phyloP scores from a whole-genome alignment of 1,284 basidiomycete genomes.

The Leccinum pallidistipes region DNA sequence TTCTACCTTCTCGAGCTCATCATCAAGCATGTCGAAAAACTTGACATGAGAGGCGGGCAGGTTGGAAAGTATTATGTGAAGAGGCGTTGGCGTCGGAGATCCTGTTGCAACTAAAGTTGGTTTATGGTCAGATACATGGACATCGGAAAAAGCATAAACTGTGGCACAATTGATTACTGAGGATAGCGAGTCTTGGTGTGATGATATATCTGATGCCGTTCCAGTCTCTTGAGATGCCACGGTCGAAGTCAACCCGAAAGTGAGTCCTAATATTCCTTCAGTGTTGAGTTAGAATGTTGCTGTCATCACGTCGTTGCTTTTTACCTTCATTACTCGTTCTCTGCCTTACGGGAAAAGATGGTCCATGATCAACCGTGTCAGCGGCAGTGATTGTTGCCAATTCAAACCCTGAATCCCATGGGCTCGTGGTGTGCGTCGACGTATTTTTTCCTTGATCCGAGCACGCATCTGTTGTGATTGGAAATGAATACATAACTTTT shows the following conservation, averaged over 20 bases:
- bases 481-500: not conserved
- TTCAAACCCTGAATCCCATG: constrained; percentile 2
- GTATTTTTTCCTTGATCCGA: not conserved
- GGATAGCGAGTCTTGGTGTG: constrained; percentile 1
- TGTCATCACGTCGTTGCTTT: not conserved
- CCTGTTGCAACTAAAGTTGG: not conserved
- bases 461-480: constrained; percentile 6
- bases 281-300: not conserved
- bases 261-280: constrained; percentile 16
- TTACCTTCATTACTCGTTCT: constrained; percentile 15
- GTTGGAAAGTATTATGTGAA: constrained; percentile 52
- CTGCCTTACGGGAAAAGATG: not conserved
- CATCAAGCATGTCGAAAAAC: constrained; percentile 77
- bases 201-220: not conserved
- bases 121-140: constrained; percentile 12
- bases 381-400: not conserved
- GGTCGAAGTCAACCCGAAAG: constrained; percentile 15
- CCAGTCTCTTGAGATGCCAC: constrained; percentile 3
- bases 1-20: constrained; percentile 80
- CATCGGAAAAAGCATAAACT: constrained; percentile 1
- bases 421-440: not conserved
- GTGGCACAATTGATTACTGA: constrained; percentile 5
- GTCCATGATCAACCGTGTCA: not conserved
- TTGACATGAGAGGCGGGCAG: constrained; percentile 60
- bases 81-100: constrained; percentile 32